phyloP scores from a whole-genome alignment of 768 basidiomycete genomes.

The Udeniomyces megalosporus region DNA sequence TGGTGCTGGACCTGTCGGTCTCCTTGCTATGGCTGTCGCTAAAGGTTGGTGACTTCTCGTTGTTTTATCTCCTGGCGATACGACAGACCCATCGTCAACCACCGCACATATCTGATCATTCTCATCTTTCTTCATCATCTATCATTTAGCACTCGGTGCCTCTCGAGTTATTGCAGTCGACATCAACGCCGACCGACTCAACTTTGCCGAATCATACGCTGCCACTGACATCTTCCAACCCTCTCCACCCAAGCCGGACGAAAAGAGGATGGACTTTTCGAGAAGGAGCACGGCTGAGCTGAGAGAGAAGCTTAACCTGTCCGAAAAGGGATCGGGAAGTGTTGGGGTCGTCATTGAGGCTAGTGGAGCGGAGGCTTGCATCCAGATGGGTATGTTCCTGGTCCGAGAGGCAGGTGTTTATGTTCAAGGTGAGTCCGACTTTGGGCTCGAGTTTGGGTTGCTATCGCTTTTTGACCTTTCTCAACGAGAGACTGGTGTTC shows the following conservation, averaged over 20 bases:
- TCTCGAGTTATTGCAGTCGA: slow-evolving; percentile 65
- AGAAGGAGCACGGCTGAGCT: slow-evolving; percentile 52
- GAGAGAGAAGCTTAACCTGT: slow-evolving; percentile 47
- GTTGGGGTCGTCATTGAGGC: slow-evolving; percentile 84
- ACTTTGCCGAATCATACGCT: slow-evolving; percentile 71
- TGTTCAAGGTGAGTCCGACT: slow-evolving; percentile 1
- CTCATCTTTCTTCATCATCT: not conserved
- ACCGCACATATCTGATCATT: not conserved
- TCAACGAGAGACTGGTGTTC: not conserved
- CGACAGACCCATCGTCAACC: not conserved
- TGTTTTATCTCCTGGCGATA: not conserved
- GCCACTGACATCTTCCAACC: slow-evolving; percentile 57
- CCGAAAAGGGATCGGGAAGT: slow-evolving; percentile 49
- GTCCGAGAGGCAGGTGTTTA: slow-evolving; percentile 10
- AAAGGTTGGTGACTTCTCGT: slow-evolving; percentile 30
- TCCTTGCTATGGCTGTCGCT: slow-evolving; percentile 48
- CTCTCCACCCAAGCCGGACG: slow-evolving; percentile 42
- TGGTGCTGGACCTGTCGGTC: slow-evolving; percentile 38
- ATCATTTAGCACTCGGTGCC: slow-evolving; percentile 52
- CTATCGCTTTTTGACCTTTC: no score
- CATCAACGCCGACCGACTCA: slow-evolving; percentile 45
- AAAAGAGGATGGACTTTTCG: slow-evolving; percentile 55
- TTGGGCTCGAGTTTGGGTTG: no score
- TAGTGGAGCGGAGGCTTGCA: slow-evolving; percentile 63
- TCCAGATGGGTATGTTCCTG: slow-evolving; percentile 66